Evolutionary conservation across 805 yeast genomes (phyloP), one percentile per base, ranked within the genome.

Genomic region (Lipomyces yamanashiensis): DNA sequence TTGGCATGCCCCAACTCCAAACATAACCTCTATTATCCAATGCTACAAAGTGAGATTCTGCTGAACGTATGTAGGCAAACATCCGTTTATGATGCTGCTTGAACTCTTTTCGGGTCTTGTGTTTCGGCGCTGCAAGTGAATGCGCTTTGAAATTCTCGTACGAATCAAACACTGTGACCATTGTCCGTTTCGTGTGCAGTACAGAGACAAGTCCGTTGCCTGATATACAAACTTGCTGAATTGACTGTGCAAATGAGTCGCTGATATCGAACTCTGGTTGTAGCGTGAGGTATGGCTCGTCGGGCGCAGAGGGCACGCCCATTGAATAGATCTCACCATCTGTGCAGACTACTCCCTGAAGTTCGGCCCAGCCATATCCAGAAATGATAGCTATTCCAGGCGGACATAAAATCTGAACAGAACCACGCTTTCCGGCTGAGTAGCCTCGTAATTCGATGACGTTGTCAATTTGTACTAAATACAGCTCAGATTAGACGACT

Each of bases 321-420:
- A 58, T 37, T 8, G 60, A 49, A 43, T 53, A 52, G 19, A 52
- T 37, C 33, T 51, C 47, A 15, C 65, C 65, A 33, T 36, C 49
- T 36, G 65, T 47, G 33, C 54, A 66, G 40, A 59, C 62, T 34
- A 62, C 55, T n/a, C 66, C 66, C n/a, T 50, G 44, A n/a, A 62
- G 54, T 28, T 58, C 64, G 5, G 58, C 45, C 62, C 55, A 62
- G 8, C 66, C 66, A 39, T 51, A 62, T n/a, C 59, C 66, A 15
- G 55, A 47, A 7, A 43, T 34, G 8, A 58, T 54, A 23, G 13
- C 17, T 9, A 23, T 45, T 4, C 54, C 49, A n/a, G 45, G 45
- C 37, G 58, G 52, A 28, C 34, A 28, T 2, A 52, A 37, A n/a
- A 52, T 9, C 40, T 48, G 49, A 13, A 52, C 36, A 9, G 19